These are phyloP conservation scores for Abelmoschus esculentus DNA, from an alignment of 345 rosid species.

Conservation along the genomic window DNA sequence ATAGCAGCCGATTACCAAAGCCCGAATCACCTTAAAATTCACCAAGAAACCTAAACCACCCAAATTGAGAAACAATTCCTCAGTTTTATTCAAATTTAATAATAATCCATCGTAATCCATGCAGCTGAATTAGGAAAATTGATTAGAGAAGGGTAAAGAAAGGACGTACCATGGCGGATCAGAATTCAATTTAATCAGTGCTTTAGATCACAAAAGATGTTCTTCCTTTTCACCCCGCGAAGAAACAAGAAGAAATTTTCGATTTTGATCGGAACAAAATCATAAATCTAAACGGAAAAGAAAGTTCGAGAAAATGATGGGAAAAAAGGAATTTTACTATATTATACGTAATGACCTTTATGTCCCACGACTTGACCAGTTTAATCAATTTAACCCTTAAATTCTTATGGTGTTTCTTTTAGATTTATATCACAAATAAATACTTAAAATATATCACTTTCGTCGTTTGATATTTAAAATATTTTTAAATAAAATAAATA, in stretches of 20 bases:
- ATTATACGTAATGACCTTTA: too few relatives aligned
- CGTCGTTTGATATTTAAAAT: too few relatives aligned
- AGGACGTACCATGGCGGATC: constrained; percentile 7
- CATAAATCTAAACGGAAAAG: too few relatives aligned
- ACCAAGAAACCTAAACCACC: neutral
- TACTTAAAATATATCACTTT: too few relatives aligned
- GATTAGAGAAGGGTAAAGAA: neutral
- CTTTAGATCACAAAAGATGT: neutral
- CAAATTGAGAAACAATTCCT: neutral
- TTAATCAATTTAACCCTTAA: too few relatives aligned
- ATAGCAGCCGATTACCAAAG: neutral
- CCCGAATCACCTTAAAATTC: neutral
- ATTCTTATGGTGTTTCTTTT: too few relatives aligned
- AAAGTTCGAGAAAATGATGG: too few relatives aligned
- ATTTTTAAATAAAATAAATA: too few relatives aligned
- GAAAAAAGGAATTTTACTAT: too few relatives aligned
- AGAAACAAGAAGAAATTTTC: neutral
- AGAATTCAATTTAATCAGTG: neutral
- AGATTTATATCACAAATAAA: too few relatives aligned
- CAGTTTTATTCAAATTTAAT: neutral
- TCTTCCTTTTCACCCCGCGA: neutral
- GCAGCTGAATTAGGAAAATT: neutral
- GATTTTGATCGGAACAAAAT: too few relatives aligned
- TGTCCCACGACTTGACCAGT: too few relatives aligned
- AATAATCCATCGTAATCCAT: neutral